These are phyloP conservation scores for Rhododendron kiyosumense DNA, from an alignment of 148 eudicot species.

Conservation along the genomic window DNA sequence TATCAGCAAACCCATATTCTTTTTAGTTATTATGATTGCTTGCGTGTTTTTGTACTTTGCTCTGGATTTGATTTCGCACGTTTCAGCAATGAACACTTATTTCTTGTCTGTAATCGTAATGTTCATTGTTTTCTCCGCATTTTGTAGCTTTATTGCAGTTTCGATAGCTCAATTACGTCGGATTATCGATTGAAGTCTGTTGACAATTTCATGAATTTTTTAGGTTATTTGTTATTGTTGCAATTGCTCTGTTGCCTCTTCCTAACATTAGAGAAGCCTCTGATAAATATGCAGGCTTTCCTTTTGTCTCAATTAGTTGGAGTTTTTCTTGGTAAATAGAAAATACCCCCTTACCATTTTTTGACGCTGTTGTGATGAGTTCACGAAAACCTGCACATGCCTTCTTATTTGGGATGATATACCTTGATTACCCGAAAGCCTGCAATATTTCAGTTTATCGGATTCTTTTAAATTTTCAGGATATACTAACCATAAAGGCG, in stretches of 20 bases:
- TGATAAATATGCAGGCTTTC: not conserved
- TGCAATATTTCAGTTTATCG: not conserved
- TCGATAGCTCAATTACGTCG: not conserved
- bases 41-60: not conserved
- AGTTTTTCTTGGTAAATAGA: not conserved
- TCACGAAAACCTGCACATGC: not conserved
- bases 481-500: constrained; percentile 28
- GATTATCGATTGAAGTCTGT: not conserved
- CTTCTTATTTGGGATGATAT: not conserved
- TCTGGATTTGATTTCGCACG: not conserved
- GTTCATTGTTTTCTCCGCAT: not conserved
- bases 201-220: not conserved
- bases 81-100: not conserved
- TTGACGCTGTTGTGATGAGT: not conserved
- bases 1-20: not conserved
- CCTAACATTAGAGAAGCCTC: not conserved
- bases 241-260: not conserved
- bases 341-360: too few species aligned
- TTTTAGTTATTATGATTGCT: not conserved
- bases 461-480: constrained; percentile 38
- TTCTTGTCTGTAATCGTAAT: not conserved
- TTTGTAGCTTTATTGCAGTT: not conserved
- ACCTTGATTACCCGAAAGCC: not conserved
- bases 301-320: not conserved
- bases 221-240: not conserved